These are phyloP conservation scores for Cyberlindnera amylophila DNA, from an alignment of 805 yeast genomes.

Conservation along the genomic window DNA sequence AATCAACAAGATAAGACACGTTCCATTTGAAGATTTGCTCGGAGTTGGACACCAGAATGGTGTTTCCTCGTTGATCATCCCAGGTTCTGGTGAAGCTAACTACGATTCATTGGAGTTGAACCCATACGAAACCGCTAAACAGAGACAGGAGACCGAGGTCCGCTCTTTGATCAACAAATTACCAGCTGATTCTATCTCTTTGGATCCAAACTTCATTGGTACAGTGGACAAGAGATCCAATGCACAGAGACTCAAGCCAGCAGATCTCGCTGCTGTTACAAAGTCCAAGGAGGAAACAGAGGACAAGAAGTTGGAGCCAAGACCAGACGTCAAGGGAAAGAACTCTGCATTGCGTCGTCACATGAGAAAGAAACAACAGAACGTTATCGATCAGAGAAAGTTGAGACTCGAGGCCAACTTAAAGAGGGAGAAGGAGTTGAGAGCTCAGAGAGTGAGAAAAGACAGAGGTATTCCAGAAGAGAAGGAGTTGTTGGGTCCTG, in stretches of 20 bases:
- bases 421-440: slow-evolving; percentile 66
- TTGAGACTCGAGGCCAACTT: slow-evolving; percentile 71
- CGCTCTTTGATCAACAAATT: slow-evolving; percentile 80
- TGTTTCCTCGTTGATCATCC: slow-evolving; percentile 79
- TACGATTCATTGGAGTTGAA: slow-evolving; percentile 90
- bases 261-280: slow-evolving; percentile 45
- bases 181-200: slow-evolving; percentile 85
- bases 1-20: slow-evolving; percentile 64
- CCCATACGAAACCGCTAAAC: slow-evolving; percentile 88
- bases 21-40: slow-evolving; percentile 95
- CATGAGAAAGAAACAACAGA: slow-evolving; percentile 77
- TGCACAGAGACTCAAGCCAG: slow-evolving; percentile 57
- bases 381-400: slow-evolving; percentile 83
- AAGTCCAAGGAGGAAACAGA: slow-evolving; percentile 35
- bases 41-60: slow-evolving; percentile 84
- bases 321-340: slow-evolving; percentile 70
- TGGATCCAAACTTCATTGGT: slow-evolving; percentile 88
- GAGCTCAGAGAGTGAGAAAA: slow-evolving; percentile 47
- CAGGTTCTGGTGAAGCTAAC: slow-evolving; percentile 98
- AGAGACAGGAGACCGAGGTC: slow-evolving; percentile 91
- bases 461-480: slow-evolving; percentile 50
- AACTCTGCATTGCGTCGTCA: slow-evolving; percentile 80
- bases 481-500: slow-evolving; percentile 37
- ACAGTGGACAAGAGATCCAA: slow-evolving; percentile 70
- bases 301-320: slow-evolving; percentile 39